Conservation (phyloP, 306 rosid genomes). For the Crotalaria pallida region DNA sequence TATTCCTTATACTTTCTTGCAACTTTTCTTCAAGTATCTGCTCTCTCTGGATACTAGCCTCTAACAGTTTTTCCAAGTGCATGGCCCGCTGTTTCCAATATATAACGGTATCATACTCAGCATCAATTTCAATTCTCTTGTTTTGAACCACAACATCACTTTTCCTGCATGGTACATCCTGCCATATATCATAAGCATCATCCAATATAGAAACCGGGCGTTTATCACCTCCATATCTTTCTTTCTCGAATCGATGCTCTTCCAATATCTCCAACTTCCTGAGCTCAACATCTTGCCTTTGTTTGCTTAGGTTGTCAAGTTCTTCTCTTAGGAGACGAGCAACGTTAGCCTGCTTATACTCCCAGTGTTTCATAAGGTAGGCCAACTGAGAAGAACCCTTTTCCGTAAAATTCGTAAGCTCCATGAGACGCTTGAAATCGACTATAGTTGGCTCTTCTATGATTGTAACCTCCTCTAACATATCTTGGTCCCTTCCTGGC, state of each 20-base stretch:
- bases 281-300: slow-evolving; percentile 73
- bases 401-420: slow-evolving; percentile 76
- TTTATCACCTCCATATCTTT: slow-evolving; percentile 59
- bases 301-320: slow-evolving; percentile 73
- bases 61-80: slow-evolving; percentile 63
- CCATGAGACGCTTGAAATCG: slow-evolving; percentile 77
- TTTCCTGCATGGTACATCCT: slow-evolving; percentile 50
- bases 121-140: slow-evolving; percentile 74
- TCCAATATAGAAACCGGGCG: slow-evolving; percentile 87
- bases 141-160: slow-evolving; percentile 54
- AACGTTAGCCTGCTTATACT: slow-evolving; percentile 83
- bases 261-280: slow-evolving; percentile 80
- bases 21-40: slow-evolving; percentile 58
- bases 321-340: slow-evolving; percentile 85
- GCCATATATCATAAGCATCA: slow-evolving; percentile 79
- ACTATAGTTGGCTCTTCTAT: slow-evolving; percentile 72
- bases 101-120: slow-evolving; percentile 65
- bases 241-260: slow-evolving; percentile 73
- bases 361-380: slow-evolving; percentile 77
- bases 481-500: slow-evolving; percentile 84
- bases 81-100: slow-evolving; percentile 77
- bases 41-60: slow-evolving; percentile 70
- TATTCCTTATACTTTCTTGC: slow-evolving; percentile 58
- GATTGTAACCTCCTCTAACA: slow-evolving; percentile 78
- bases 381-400: slow-evolving; percentile 85